Percentiles rank a stretch among this genome's conserved stretches.
phyloP scores from a whole-genome alignment of 768 basidiomycete genomes.

The Multifurca ochricompacta region DNA sequence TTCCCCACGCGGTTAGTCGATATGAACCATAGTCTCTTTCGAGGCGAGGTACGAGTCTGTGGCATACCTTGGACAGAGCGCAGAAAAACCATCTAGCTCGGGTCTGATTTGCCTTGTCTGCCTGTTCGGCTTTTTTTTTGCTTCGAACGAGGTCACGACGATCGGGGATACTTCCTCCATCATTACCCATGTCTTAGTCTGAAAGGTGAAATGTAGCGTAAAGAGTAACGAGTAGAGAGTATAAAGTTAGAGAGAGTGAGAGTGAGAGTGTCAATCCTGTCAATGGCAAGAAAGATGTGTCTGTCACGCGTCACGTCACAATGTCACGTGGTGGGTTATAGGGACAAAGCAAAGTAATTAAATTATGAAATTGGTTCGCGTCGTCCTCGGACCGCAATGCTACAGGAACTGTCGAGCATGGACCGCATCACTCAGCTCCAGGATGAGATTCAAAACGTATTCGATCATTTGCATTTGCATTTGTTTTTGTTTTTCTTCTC shows the following conservation, averaged over 20 bases:
- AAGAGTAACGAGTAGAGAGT: neutral
- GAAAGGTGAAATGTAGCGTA: neutral
- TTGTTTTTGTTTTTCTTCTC: too few species aligned
- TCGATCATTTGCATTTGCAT: neutral
- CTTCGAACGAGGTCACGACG: conserved; percentile 68
- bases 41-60: neutral
- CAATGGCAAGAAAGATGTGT: neutral
- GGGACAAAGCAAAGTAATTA: neutral
- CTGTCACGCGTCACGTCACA: neutral
- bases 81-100: conserved; percentile 90
- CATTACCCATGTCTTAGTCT: conserved; percentile 62
- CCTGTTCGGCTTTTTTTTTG: conserved; percentile 77
- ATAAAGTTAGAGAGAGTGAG: too few species aligned
- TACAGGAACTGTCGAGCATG: conserved; percentile 90
- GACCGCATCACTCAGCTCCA: conserved; percentile 94
- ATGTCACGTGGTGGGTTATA: conserved; percentile 4
- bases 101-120: conserved; percentile 85
- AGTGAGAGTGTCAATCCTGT: too few species aligned
- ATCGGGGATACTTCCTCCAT: conserved; percentile 84
- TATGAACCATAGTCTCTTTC: neutral
- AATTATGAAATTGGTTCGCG: too few species aligned
- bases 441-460: conserved; percentile 85
- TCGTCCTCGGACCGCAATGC: conserved; percentile 59
- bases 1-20: too few species aligned
- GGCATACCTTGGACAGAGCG: conserved; percentile 82